phyloP scores from a whole-genome alignment of 225 moss, liverwort and hornwort genomes.

The Pseudisothecium myosuroides region DNA sequence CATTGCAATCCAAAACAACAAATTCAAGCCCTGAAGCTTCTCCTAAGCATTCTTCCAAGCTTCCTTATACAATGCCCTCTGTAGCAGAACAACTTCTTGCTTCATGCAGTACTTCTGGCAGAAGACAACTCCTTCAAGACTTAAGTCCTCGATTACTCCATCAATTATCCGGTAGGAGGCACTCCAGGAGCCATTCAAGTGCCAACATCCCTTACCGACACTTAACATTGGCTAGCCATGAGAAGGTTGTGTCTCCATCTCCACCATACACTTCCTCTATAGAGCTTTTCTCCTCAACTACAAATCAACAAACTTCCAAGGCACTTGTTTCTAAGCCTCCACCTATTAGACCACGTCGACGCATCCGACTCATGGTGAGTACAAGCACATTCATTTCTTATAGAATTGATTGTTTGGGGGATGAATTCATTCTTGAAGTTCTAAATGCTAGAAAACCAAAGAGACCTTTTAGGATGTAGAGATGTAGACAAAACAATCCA shows the following conservation, averaged over 20 bases:
- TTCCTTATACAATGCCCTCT: conserved; percentile 13
- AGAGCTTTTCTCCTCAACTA: conserved; percentile 9
- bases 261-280: neutral
- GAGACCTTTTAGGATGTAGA: neutral
- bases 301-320: neutral
- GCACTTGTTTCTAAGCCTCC: neutral
- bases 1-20: neutral
- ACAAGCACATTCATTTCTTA: neutral
- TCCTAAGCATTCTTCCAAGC: neutral
- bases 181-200: neutral
- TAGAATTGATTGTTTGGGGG: neutral
- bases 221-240: neutral
- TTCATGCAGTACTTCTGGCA: conserved; percentile 2
- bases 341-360: neutral
- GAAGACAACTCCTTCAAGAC: conserved; percentile 11
- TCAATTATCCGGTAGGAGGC: neutral
- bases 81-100: conserved; percentile 6
- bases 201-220: neutral
- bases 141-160: conserved; percentile 1
- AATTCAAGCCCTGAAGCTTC: neutral
- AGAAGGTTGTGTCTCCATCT: neutral
- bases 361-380: conserved; percentile 17
- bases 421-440: neutral
- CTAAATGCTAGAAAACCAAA: neutral
- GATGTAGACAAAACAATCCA: neutral